Evolutionary conservation across 2,329 filamentous ascomycete genomes (phyloP), one percentile per base, ranked within the genome.

Genomic region (Canariomyces notabilis): DNA sequence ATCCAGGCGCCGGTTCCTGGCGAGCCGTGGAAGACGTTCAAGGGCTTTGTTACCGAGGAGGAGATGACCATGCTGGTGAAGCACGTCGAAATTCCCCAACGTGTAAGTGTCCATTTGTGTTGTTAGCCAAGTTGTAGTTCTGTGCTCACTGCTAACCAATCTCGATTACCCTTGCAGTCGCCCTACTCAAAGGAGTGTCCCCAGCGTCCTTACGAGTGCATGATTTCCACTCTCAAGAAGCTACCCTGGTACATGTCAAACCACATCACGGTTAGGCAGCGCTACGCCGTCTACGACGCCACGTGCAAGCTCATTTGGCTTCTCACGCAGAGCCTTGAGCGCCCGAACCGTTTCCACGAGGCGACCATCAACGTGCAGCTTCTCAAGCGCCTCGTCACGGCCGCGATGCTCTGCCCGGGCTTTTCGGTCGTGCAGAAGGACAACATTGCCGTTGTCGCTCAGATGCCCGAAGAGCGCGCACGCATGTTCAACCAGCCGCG

Each of bases 21-120:
- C 36, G 63, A 72, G 56, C 66, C 73, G 5, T 74, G 74, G 71
- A 65, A 68, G 14, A 72, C 70, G 34, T 83, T 83, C 63, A 75
- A 75, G 51, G 74, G 77, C 11, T 83, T 85, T 55, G 64, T 84
- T 23, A 75, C 73, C 0, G 69, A 71, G 20, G 82, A 85, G 60
- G 80, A 85, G 62, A 72, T 84, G 68, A 70, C 73, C 0, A 78
- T 83, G 75, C 68, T 84, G 8, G 67, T 76, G 44, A 82, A 82
- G 65, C 79, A 83, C 59, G 77, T 79, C 3, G 79, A 84, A 57
- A 70, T 74, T 2, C 77, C 79, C 2, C 70, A 76, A 47, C 74
- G 80, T n/a, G 80, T 83, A 67, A 68, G 77, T 74, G 32, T 18
- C 16, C 37, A 16, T 15, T 22, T n/a, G 6, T n/a, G 5, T 8